Evolutionary conservation across 345 rosid genomes (phyloP).

Genomic region (Psidium guajava): DNA sequence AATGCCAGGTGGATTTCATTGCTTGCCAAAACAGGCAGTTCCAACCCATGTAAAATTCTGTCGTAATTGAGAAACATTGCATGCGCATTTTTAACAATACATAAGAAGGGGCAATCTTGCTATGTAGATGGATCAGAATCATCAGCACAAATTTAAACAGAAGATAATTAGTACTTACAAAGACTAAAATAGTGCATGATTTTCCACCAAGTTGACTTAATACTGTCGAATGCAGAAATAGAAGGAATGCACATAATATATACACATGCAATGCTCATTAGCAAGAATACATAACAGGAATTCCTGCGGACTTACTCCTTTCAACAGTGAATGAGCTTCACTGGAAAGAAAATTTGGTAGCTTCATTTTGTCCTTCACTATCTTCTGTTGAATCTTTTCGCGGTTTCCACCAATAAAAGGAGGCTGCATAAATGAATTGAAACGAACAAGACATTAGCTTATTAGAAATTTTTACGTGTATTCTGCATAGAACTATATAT

Average conservation of each 20-base stretch:
- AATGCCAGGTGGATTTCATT: neutral
- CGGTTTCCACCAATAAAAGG: constrained; percentile 57
- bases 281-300: neutral
- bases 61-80: neutral
- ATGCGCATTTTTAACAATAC: neutral
- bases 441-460: neutral
- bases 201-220: no score
- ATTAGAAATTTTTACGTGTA: neutral
- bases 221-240: neutral
- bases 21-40: neutral
- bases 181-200: neutral
- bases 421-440: constrained; percentile 38
- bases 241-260: neutral
- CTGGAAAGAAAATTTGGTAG: constrained; percentile 56
- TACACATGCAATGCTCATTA: neutral
- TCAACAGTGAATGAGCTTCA: constrained; percentile 74
- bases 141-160: neutral
- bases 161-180: neutral
- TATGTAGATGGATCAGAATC: neutral
- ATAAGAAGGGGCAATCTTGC: neutral
- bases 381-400: constrained; percentile 61
- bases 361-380: constrained; percentile 73
- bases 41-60: neutral
- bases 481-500: neutral
- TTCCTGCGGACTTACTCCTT: constrained; percentile 42